Evolutionary conservation across 2,329 filamentous ascomycete genomes (phyloP).

Genomic region (Microdochium paspali): DNA sequence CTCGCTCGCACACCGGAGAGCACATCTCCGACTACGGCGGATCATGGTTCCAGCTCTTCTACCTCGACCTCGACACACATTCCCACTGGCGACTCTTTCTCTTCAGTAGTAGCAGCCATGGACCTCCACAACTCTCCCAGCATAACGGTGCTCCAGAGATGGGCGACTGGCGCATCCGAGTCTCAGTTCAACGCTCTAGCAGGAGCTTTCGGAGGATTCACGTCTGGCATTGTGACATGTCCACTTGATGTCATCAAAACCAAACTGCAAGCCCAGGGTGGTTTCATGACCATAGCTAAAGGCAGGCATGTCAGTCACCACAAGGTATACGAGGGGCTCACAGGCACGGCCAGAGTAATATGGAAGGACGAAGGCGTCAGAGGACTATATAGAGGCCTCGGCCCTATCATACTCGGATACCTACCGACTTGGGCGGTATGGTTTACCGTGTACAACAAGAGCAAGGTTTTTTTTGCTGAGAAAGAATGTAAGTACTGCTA

Average conservation of each 20-base stretch:
- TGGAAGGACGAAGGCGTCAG: slow-evolving; percentile 80
- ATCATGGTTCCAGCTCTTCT: slow-evolving; percentile 21
- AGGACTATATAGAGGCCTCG: slow-evolving; percentile 87
- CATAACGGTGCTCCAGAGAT: slow-evolving; percentile 40
- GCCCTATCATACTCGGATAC: slow-evolving; percentile 91
- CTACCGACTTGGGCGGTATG: slow-evolving; percentile 97
- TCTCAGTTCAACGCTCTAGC: slow-evolving; percentile 72
- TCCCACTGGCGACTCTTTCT: slow-evolving; percentile 12
- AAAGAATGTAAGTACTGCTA: slow-evolving; percentile 47
- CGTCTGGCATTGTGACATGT: slow-evolving; percentile 89
- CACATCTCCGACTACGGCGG: slow-evolving; percentile 15
- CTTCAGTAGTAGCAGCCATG: slow-evolving; percentile 16
- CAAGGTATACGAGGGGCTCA: slow-evolving; percentile 71
- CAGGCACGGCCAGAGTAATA: slow-evolving; percentile 80
- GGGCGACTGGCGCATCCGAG: slow-evolving; percentile 46
- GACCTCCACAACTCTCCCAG: slow-evolving; percentile 15
- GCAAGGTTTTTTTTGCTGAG: slow-evolving; percentile 63
- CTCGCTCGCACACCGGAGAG: slow-evolving; percentile 20
- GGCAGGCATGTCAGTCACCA: slow-evolving; percentile 38
- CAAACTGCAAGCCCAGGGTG: slow-evolving; percentile 90
- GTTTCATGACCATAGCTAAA: slow-evolving; percentile 51
- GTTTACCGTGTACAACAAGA: slow-evolving; percentile 91
- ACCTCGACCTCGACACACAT: slow-evolving; percentile 16
- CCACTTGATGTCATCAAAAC: slow-evolving; percentile 99
- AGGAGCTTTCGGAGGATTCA: slow-evolving; percentile 82